Percentiles rank a stretch among this genome's conserved stretches.
phyloP scores from a whole-genome alignment of 2,329 filamentous ascomycete genomes.

The Colletotrichum tabaci region DNA sequence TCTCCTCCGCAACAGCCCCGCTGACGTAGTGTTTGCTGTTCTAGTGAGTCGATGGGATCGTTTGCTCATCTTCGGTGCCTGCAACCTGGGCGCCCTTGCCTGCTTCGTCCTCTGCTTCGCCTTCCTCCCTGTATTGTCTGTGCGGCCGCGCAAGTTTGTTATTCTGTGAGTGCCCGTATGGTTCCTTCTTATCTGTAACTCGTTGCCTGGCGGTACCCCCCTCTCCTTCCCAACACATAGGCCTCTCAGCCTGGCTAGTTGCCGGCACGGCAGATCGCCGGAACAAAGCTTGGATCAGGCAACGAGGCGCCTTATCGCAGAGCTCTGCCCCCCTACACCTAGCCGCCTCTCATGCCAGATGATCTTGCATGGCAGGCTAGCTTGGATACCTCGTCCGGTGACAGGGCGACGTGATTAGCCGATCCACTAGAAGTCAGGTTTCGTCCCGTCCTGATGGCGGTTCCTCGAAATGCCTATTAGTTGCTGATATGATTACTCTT shows the following conservation, averaged over 20 bases:
- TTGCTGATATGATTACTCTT: conserved; percentile 49
- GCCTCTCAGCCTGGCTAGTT: conserved; percentile 14
- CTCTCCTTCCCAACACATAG: conserved; percentile 1
- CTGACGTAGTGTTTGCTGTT: conserved; percentile 48
- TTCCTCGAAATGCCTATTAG: neutral
- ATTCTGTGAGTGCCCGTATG: conserved; percentile 82
- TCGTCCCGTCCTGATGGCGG: neutral
- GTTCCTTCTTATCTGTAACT: conserved; percentile 36
- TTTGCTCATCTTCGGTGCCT: conserved; percentile 90
- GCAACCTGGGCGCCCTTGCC: conserved; percentile 89
- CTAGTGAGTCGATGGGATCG: conserved; percentile 98
- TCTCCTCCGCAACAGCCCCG: conserved; percentile 46
- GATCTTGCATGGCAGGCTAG: conserved; percentile 46
- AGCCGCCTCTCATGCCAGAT: conserved; percentile 52
- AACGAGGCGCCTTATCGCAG: conserved; percentile 12
- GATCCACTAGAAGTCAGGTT: neutral
- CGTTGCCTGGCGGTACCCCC: neutral
- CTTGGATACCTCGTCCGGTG: conserved; percentile 30
- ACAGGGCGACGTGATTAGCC: conserved; percentile 34
- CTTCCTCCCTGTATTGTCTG: conserved; percentile 85
- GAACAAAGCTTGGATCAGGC: conserved; percentile 1
- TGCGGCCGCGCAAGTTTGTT: conserved; percentile 93
- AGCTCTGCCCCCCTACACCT: conserved; percentile 50
- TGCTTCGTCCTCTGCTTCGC: conserved; percentile 96
- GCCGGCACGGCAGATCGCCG: conserved; percentile 34